A percentile compares a stretch with the other conserved stretches of the same genome.
phyloP scores from a whole-genome alignment of 1,284 basidiomycete species.

The Irpex sp. region DNA sequence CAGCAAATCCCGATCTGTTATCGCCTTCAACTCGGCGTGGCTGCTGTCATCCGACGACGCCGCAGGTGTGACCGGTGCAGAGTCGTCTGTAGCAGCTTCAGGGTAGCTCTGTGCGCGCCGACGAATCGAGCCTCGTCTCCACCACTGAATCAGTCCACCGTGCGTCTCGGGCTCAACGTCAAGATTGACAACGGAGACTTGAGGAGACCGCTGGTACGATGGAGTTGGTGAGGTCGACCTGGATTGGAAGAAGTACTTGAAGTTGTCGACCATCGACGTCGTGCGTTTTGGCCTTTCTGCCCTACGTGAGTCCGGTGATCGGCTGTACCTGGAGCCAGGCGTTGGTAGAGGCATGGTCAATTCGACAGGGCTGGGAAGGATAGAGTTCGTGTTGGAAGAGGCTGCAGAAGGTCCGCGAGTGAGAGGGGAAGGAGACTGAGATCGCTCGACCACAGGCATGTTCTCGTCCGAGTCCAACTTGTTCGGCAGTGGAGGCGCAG shows the following conservation, averaged over 20 bases:
- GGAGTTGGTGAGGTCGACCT: constrained; percentile 24
- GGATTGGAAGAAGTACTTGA: constrained; percentile 36
- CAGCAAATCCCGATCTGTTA: neutral
- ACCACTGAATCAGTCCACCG: constrained; percentile 36
- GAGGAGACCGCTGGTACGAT: constrained; percentile 17
- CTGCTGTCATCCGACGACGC: constrained; percentile 11
- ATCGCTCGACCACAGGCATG: constrained; percentile 10
- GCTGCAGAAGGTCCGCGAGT: constrained; percentile 44
- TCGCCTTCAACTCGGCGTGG: constrained; percentile 3
- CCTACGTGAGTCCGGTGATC: constrained; percentile 18
- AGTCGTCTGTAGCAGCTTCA: constrained; percentile 26
- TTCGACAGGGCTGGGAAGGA: constrained; percentile 31
- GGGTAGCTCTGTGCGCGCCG: constrained; percentile 47
- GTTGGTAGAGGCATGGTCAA: constrained; percentile 21
- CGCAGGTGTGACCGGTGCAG: constrained; percentile 12
- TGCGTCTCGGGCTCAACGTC: constrained; percentile 26
- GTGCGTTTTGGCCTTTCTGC: constrained; percentile 36
- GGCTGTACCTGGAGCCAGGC: constrained; percentile 18
- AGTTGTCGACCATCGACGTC: constrained; percentile 45
- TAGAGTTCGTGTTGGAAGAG: constrained; percentile 31
- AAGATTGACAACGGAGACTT: constrained; percentile 4
- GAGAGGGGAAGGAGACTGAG: constrained; percentile 39
- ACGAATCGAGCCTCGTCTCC: constrained; percentile 41
- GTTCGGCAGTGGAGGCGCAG: constrained; percentile 10
- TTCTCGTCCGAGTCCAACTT: constrained; percentile 13